Percentiles rank a stretch among this genome's conserved stretches.
phyloP scores from a whole-genome alignment of 257 asterid species.

The Capsicum baccatum region DNA sequence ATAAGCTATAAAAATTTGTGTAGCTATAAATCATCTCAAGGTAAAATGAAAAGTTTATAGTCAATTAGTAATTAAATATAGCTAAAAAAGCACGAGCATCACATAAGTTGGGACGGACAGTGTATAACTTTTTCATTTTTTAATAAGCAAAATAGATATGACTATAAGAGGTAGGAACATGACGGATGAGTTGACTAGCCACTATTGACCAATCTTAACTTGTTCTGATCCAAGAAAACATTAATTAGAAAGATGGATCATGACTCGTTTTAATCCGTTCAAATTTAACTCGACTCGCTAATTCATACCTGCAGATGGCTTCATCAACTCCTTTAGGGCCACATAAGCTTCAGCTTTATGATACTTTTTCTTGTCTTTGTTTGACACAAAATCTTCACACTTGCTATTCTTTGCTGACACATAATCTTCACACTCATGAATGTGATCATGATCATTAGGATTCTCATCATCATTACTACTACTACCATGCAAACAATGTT shows the following conservation, averaged over 20 bases:
- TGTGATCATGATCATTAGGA: background rate
- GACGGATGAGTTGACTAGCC: background rate
- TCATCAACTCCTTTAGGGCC: constrained; percentile 29
- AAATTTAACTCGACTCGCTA: background rate
- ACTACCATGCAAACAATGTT: background rate
- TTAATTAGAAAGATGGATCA: background rate
- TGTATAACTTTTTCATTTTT: too few relatives aligned
- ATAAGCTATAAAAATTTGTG: too few relatives aligned
- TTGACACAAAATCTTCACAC: constrained; percentile 36
- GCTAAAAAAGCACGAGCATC: too few relatives aligned
- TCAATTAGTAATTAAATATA: too few relatives aligned
- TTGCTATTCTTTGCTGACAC: constrained; percentile 31
- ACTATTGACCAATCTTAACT: background rate
- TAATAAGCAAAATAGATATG: too few relatives aligned
- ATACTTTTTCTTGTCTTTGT: background rate
- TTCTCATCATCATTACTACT: background rate
- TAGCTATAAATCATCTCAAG: too few relatives aligned
- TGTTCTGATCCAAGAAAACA: background rate
- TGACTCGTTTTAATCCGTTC: background rate
- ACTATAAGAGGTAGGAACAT: background rate
- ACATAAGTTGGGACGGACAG: too few relatives aligned
- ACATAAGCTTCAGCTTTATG: constrained; percentile 29
- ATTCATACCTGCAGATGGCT: constrained; percentile 30
- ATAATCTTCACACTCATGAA: constrained; percentile 28
- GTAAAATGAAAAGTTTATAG: too few relatives aligned